phyloP scores from a whole-genome alignment of 345 rosid genomes.

The Pistacia atlantica region DNA sequence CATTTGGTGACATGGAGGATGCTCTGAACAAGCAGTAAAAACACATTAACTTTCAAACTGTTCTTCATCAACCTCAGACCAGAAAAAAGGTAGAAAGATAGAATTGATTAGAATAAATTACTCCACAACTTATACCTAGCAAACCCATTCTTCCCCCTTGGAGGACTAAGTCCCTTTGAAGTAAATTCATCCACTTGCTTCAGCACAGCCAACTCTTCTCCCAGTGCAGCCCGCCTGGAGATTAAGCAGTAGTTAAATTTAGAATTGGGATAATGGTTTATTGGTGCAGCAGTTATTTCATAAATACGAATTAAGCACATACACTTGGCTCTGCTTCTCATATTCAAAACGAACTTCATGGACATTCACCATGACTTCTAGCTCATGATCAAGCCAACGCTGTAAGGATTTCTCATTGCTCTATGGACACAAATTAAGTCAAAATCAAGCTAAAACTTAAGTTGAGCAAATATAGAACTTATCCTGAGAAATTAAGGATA shows the following conservation, averaged over 20 bases:
- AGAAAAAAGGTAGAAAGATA: not conserved
- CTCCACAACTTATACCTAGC: conserved; percentile 58
- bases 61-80: conserved; percentile 10
- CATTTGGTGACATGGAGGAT: conserved; percentile 92
- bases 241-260: conserved; percentile 13
- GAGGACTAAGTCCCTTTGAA: conserved; percentile 89
- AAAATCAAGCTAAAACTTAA: conserved; percentile 16
- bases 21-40: conserved; percentile 56
- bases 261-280: conserved; percentile 1
- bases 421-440: conserved; percentile 36
- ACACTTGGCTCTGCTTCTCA: conserved; percentile 99
- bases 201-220: conserved; percentile 86
- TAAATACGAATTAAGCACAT: conserved; percentile 33
- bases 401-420: conserved; percentile 89
- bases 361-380: conserved; percentile 99
- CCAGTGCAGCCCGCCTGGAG: conserved; percentile 89
- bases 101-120: not conserved
- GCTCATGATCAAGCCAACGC: conserved; percentile 95
- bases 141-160: conserved; percentile 90
- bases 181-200: conserved; percentile 90
- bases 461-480: not conserved
- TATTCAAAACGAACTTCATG: conserved; percentile 98
- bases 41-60: conserved; percentile 3
- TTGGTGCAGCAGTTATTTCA: conserved; percentile 8
- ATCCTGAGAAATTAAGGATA: conserved; percentile 2